phyloP scores from a whole-genome alignment of 257 asterid species.

The Solanum ahanhuiri region DNA sequence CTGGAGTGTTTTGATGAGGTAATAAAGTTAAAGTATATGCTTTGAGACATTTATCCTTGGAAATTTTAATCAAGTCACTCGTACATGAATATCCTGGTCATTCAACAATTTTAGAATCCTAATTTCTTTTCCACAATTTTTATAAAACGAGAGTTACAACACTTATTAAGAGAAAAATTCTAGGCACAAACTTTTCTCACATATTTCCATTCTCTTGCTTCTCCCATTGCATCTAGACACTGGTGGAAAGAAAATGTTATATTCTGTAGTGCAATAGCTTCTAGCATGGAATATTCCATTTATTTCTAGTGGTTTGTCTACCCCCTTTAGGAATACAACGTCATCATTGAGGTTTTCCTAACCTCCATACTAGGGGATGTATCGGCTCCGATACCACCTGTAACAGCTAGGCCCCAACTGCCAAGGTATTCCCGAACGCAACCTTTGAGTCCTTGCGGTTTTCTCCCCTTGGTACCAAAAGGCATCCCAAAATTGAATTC shows the following conservation, averaged over 20 bases:
- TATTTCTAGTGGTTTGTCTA: neutral
- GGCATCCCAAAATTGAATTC: neutral
- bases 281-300: neutral
- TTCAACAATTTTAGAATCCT: neutral
- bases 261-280: neutral
- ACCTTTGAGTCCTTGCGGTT: neutral
- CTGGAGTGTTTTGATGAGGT: conserved; percentile 79
- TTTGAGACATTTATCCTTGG: neutral
- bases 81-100: neutral
- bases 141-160: neutral
- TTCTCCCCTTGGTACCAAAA: neutral
- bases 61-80: neutral
- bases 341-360: neutral
- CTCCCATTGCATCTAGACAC: neutral
- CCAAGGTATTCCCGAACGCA: neutral
- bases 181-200: neutral
- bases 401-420: neutral
- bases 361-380: neutral
- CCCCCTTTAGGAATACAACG: neutral
- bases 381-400: neutral
- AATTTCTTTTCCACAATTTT: neutral
- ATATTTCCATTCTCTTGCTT: neutral
- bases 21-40: neutral
- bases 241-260: neutral
- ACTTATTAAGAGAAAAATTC: neutral